Evolutionary conservation across 1,284 basidiomycete species (phyloP).

Genomic region (Chalciporus sp.): DNA sequence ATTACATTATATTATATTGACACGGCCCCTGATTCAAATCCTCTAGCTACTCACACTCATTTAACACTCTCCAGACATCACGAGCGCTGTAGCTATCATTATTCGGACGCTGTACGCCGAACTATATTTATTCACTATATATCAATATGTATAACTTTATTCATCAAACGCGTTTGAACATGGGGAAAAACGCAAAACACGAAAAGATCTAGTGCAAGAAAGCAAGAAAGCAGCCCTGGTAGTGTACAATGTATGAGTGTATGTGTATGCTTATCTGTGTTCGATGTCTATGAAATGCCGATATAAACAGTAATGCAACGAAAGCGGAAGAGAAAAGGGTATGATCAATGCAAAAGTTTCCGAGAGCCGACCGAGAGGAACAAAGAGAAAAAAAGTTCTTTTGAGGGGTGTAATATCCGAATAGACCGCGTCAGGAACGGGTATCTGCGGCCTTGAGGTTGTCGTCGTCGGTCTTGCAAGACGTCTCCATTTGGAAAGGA

Average conservation of each 20-base stretch:
- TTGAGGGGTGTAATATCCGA: neutral
- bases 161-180: too few species aligned
- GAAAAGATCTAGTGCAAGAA: neutral
- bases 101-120: too few species aligned
- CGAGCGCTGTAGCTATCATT: too few species aligned
- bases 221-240: neutral
- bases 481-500: constrained; percentile 28
- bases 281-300: neutral
- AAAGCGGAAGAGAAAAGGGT: neutral
- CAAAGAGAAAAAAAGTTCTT: neutral
- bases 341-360: neutral
- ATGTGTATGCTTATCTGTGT: neutral
- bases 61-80: neutral
- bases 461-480: constrained; percentile 13
- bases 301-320: neutral
- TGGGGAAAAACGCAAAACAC: neutral
- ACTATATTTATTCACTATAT: too few species aligned
- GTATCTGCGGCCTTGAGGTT: neutral
- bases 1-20: neutral
- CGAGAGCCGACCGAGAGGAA: neutral
- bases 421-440: neutral
- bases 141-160: too few species aligned
- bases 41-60: neutral
- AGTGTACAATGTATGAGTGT: constrained; percentile 2
- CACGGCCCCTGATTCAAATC: neutral